phyloP scores from a whole-genome alignment of 306 rosid species.

The Acacia acuminata region DNA sequence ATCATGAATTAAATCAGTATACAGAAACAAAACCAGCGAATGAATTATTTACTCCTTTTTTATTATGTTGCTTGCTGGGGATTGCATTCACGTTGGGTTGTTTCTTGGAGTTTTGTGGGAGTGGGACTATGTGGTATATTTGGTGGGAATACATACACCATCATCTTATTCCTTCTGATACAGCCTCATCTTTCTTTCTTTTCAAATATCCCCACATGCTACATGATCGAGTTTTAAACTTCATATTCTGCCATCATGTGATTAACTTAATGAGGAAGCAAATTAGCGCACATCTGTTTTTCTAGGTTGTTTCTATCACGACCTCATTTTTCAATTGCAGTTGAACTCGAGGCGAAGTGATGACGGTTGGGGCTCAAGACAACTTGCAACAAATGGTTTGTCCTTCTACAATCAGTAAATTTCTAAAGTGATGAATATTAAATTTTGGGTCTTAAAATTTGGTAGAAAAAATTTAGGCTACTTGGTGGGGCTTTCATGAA shows the following conservation, averaged over 20 bases:
- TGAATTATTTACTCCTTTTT: no score
- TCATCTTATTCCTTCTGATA: no score
- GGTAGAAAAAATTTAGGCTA: slow-evolving; percentile 15
- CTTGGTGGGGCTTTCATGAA: slow-evolving; percentile 5
- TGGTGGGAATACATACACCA: no score
- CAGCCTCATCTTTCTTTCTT: no score
- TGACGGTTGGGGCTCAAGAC: slow-evolving; percentile 80
- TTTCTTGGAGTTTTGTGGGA: no score
- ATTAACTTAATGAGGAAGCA: background rate
- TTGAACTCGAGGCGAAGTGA: slow-evolving; percentile 77
- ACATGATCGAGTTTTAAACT: background rate
- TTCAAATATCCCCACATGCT: background rate
- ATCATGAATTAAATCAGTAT: no score
- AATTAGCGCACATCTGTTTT: background rate
- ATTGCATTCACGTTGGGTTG: no score
- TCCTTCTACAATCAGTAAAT: slow-evolving; percentile 24
- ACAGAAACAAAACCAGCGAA: no score
- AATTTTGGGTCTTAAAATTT: background rate
- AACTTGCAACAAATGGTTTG: slow-evolving; percentile 97
- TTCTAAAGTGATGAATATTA: slow-evolving; percentile 23
- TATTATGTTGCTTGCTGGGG: no score
- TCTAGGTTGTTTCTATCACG: slow-evolving; percentile 18
- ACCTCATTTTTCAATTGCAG: slow-evolving; percentile 53
- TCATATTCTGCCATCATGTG: background rate
- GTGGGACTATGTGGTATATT: no score